Conservation (phyloP, 108 stramenopile genomes). For the Aurantiochytrium sp. region DNA sequence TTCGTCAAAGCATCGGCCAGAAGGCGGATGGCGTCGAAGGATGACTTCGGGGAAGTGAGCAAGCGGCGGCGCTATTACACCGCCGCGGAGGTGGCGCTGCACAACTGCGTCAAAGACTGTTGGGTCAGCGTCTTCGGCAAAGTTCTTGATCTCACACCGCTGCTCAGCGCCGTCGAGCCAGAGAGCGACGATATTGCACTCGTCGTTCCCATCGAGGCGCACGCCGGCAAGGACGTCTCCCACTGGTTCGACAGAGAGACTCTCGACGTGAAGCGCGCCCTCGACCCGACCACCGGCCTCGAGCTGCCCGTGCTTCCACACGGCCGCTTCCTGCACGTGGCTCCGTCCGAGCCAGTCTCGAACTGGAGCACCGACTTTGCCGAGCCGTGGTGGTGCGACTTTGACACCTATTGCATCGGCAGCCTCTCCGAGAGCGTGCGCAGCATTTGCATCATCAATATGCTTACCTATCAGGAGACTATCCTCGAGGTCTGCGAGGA, state of each 20-base stretch:
- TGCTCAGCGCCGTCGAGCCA: slow-evolving; percentile 36
- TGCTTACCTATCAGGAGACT: slow-evolving; percentile 50
- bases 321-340: slow-evolving; percentile 60
- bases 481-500: slow-evolving; percentile 52
- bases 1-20: too few species aligned
- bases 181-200: slow-evolving; percentile 38
- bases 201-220: slow-evolving; percentile 51
- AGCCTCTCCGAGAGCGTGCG: slow-evolving; percentile 44
- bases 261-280: slow-evolving; percentile 46
- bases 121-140: slow-evolving; percentile 52
- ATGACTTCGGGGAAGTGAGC: not conserved
- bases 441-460: slow-evolving; percentile 52
- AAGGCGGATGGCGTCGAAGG: too few species aligned
- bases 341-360: slow-evolving; percentile 48
- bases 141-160: slow-evolving; percentile 50
- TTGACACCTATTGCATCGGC: slow-evolving; percentile 42
- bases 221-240: slow-evolving; percentile 55
- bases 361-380: slow-evolving; percentile 51
- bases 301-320: slow-evolving; percentile 48
- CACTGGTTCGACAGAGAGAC: slow-evolving; percentile 61
- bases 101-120: slow-evolving; percentile 61
- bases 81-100: slow-evolving; percentile 51
- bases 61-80: slow-evolving; percentile 46
- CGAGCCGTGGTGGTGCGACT: slow-evolving; percentile 60
- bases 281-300: slow-evolving; percentile 54